Conservation (phyloP, 2,329 filamentous ascomycete species). For the Pseudogymnoascus verrucosus region DNA sequence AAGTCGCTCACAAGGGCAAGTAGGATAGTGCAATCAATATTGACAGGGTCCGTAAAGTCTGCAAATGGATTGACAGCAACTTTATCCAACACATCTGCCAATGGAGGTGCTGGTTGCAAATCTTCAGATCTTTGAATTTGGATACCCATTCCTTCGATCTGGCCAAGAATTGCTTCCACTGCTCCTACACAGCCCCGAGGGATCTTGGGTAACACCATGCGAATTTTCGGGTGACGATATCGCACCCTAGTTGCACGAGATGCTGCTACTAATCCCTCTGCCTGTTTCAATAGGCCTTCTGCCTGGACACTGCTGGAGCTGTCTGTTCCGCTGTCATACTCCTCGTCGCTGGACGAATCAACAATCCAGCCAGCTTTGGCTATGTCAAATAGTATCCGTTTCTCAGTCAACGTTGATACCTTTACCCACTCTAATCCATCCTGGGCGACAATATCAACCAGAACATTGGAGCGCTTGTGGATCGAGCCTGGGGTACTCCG, state of each 20-base stretch:
- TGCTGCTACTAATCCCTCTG: conserved; percentile 49
- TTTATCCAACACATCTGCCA: conserved; percentile 20
- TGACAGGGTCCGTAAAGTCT: conserved; percentile 36
- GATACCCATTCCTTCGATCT: conserved; percentile 42
- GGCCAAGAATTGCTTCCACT: conserved; percentile 47
- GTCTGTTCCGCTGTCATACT: conserved; percentile 34
- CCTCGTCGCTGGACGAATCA: conserved; percentile 34
- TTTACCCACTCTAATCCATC: conserved; percentile 61
- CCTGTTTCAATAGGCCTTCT: conserved; percentile 51
- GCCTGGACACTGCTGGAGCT: conserved; percentile 34
- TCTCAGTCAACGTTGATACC: conserved; percentile 57
- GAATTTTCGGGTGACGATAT: conserved; percentile 51
- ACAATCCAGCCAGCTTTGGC: conserved; percentile 59
- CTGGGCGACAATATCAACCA: conserved; percentile 57
- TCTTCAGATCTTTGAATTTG: conserved; percentile 25
- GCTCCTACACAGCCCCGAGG: conserved; percentile 40
- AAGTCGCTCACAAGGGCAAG: conserved; percentile 62
- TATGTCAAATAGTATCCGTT: conserved; percentile 57
- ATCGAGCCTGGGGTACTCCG: conserved; percentile 11
- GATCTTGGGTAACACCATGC: conserved; percentile 54
- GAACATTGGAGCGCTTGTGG: conserved; percentile 31
- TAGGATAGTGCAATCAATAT: conserved; percentile 57
- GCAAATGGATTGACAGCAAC: conserved; percentile 33
- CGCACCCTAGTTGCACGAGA: conserved; percentile 47
- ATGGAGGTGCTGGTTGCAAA: conserved; percentile 15